Evolutionary conservation across 148 eudicot genomes (phyloP).

Genomic region (Dianthus caryophyllus): DNA sequence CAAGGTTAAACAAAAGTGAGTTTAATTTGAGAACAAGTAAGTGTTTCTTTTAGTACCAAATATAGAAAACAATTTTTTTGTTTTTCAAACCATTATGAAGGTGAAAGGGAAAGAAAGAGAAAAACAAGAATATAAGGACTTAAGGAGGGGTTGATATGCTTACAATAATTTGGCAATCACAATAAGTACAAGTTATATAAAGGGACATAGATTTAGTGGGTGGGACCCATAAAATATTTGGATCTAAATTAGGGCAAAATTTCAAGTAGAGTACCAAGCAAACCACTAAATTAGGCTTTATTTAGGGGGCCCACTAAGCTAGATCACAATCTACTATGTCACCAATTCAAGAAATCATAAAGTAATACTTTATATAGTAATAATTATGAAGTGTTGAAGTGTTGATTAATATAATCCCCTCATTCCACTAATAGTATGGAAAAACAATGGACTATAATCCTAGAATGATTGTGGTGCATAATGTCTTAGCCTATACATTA

Average conservation of each 20-base stretch:
- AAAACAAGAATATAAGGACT: background rate
- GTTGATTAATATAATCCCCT: too few species aligned
- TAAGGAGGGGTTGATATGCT: too few species aligned
- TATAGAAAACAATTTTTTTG: background rate
- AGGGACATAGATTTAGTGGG: constrained; percentile 1
- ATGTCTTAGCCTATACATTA: too few species aligned
- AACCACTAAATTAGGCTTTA: constrained; percentile 1
- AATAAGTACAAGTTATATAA: constrained; percentile 12
- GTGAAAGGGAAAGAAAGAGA: background rate
- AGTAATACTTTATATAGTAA: too few species aligned
- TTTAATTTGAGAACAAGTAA: background rate
- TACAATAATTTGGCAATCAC: constrained; percentile 28
- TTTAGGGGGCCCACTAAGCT: background rate
- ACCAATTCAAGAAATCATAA: background rate
- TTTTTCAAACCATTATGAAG: too few species aligned
- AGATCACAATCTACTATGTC: constrained; percentile 1
- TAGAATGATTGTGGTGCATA: too few species aligned
- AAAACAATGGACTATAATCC: too few species aligned
- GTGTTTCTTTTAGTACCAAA: background rate
- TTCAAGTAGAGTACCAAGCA: constrained; percentile 10
- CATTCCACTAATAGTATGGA: too few species aligned
- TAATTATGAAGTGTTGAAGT: too few species aligned
- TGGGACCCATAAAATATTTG: constrained; percentile 17
- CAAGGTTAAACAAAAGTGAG: background rate
- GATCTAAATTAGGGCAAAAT: constrained; percentile 1